phyloP scores from a whole-genome alignment of 164 flowering plant genomes.

The Piper betle region DNA sequence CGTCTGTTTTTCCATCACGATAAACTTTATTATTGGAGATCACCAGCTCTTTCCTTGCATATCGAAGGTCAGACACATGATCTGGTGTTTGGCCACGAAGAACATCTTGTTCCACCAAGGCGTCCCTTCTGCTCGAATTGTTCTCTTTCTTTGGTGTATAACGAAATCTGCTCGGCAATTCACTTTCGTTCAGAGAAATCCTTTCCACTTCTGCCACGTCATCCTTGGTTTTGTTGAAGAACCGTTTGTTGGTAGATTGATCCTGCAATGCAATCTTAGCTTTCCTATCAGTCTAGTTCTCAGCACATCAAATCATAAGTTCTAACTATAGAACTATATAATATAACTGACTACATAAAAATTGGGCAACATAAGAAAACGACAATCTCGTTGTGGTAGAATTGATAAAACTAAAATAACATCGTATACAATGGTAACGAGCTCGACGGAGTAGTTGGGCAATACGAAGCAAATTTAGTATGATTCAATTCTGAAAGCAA shows the following conservation, averaged over 20 bases:
- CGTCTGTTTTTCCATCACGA: not conserved
- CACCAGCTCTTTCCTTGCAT: not conserved
- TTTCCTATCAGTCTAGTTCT: not conserved
- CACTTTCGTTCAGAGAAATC: conserved; percentile 8
- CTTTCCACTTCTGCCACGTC: conserved; percentile 6
- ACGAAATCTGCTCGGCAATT: not conserved
- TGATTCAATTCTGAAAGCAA: too few relatives aligned
- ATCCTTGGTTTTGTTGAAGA: conserved; percentile 8
- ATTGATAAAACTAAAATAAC: too few relatives aligned
- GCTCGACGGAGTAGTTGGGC: too few relatives aligned
- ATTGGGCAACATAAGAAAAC: too few relatives aligned
- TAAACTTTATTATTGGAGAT: not conserved
- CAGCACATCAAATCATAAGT: not conserved
- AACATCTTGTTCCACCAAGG: not conserved
- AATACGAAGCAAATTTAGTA: too few relatives aligned
- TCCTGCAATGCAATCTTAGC: conserved; percentile 12
- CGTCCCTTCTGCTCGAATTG: not conserved
- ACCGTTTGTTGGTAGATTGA: conserved; percentile 7
- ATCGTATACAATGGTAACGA: too few relatives aligned
- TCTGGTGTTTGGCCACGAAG: conserved; percentile 6
- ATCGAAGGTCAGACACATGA: not conserved
- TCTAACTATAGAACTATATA: too few relatives aligned
- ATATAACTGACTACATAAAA: too few relatives aligned
- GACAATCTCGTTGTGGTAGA: too few relatives aligned
- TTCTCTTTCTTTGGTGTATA: conserved; percentile 1